Evolutionary conservation across 2,329 filamentous ascomycete species (phyloP).

Genomic region (Fusarium praegraminearum): DNA sequence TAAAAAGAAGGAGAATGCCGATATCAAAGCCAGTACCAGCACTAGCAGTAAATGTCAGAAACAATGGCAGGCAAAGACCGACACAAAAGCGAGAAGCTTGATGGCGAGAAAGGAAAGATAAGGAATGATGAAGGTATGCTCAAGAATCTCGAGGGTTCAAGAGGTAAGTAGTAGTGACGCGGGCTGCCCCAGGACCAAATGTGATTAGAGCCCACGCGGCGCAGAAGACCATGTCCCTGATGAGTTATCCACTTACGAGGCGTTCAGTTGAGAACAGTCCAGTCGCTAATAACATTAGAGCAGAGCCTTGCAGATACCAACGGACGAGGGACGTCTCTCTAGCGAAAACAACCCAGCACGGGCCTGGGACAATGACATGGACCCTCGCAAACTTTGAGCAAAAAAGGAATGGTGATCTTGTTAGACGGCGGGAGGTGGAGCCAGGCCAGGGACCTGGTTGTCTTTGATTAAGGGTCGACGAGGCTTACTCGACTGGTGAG

Average conservation of each 20-base stretch:
- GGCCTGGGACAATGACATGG: slow-evolving; percentile 35
- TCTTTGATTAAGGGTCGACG: slow-evolving; percentile 50
- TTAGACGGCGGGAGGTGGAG: slow-evolving; percentile 46
- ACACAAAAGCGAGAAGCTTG: slow-evolving; percentile 23
- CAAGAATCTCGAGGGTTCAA: slow-evolving; percentile 36
- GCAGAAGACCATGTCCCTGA: slow-evolving; percentile 42
- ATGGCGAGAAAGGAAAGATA: slow-evolving; percentile 33
- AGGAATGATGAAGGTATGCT: slow-evolving; percentile 27
- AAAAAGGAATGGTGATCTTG: slow-evolving; percentile 35
- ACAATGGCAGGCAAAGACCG: slow-evolving; percentile 36
- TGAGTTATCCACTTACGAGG: slow-evolving; percentile 41
- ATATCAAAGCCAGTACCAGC: slow-evolving; percentile 42
- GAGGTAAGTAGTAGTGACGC: slow-evolving; percentile 37
- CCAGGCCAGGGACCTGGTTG: slow-evolving; percentile 43
- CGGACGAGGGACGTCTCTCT: slow-evolving; percentile 32
- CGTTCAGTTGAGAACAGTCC: slow-evolving; percentile 40
- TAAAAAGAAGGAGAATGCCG: slow-evolving; percentile 17
- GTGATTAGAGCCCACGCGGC: slow-evolving; percentile 46
- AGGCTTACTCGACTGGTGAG: slow-evolving; percentile 44
- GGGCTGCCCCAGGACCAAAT: slow-evolving; percentile 35
- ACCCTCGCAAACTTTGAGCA: slow-evolving; percentile 29
- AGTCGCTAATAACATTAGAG: slow-evolving; percentile 35
- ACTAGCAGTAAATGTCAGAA: slow-evolving; percentile 37
- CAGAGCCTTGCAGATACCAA: slow-evolving; percentile 44
- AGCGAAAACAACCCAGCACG: slow-evolving; percentile 29